Percentiles rank a stretch among this genome's conserved stretches.
Conservation (phyloP, 202 grass and related monocot species). For the Elaeis oleifera region DNA sequence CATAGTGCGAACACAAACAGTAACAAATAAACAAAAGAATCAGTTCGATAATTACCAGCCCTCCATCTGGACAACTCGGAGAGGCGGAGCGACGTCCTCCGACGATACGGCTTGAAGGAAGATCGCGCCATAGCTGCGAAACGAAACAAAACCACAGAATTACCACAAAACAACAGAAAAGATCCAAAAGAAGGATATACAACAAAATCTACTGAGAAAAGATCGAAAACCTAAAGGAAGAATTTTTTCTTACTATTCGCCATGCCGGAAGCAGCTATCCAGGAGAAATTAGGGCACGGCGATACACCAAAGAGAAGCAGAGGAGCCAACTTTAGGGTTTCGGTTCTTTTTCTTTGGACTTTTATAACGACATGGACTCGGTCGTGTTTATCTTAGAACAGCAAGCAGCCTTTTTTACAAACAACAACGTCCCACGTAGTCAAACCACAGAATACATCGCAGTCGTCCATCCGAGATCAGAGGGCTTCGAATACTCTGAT, state of each 20-base stretch:
- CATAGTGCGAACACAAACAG: too few species aligned
- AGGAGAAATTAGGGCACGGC: background rate
- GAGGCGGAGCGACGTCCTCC: background rate
- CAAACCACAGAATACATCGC: too few species aligned
- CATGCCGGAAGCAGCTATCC: background rate
- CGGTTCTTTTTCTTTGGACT: too few species aligned
- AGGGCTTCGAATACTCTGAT: too few species aligned
- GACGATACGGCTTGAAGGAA: constrained; percentile 9
- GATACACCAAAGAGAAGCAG: background rate
- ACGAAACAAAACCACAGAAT: background rate
- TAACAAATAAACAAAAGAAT: background rate
- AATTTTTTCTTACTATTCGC: background rate
- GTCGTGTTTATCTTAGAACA: too few species aligned
- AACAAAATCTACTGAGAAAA: background rate
- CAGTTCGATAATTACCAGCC: background rate
- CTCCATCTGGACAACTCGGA: constrained; percentile 14
- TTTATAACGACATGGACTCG: too few species aligned
- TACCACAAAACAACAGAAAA: background rate
- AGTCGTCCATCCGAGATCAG: too few species aligned
- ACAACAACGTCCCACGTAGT: too few species aligned
- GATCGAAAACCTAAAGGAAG: background rate
- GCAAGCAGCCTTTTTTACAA: too few species aligned
- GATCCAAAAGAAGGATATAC: background rate
- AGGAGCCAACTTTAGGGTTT: too few species aligned
- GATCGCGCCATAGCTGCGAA: constrained; percentile 8